Evolutionary conservation across 805 yeast genomes (phyloP), one percentile per base, ranked within the genome.

Genomic region (Hanseniaspora jakobsenii): DNA sequence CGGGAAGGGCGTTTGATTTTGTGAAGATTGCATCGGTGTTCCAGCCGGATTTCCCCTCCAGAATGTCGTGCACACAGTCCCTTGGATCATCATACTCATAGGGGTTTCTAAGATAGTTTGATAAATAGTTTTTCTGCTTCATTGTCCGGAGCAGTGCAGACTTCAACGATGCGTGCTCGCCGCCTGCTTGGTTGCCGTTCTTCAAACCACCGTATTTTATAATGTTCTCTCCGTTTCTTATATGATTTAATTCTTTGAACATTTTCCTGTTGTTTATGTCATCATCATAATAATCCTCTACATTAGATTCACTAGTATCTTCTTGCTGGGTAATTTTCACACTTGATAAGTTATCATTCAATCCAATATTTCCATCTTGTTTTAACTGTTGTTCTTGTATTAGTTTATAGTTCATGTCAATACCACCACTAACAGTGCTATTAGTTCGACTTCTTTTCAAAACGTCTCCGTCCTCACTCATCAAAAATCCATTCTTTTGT

Each of bases 1-100:
- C 21, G 17, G 19, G 8, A 18, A 5, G 16, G 22, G 31, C 27
- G 6, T 24, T 6, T 13, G 39, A 36, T 35, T 53, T 54, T n/a
- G 57, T 49, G n/a, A 64, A 64, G 24, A 58, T 59, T 39, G 61
- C 65, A 47, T 60, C 60, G 44, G 56, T 59, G 21, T 70, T 73
- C 78, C 78, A 78, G 2, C 85, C 91, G 41, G 73, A 72, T 1
- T 83, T 81, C 24, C 82, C 81, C 23, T 72, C 69, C 47, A 83
- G 71, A 2, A 87, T 80, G 58, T 84, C 93, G 26, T 76, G 75
- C 9, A 86, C 69, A 50, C 87, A 74, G 47, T 78, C 82, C 39
- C 71, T 70, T 0, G 95, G 89, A 10, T 77, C 66, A 13, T 19
- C 35, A 12, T 42, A 42, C 14, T 42, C 46, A 35, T 42, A 42